These are phyloP conservation scores for Ettlia oleoabundans DNA, from an alignment of 139 green algal species.

Conservation along the genomic window DNA sequence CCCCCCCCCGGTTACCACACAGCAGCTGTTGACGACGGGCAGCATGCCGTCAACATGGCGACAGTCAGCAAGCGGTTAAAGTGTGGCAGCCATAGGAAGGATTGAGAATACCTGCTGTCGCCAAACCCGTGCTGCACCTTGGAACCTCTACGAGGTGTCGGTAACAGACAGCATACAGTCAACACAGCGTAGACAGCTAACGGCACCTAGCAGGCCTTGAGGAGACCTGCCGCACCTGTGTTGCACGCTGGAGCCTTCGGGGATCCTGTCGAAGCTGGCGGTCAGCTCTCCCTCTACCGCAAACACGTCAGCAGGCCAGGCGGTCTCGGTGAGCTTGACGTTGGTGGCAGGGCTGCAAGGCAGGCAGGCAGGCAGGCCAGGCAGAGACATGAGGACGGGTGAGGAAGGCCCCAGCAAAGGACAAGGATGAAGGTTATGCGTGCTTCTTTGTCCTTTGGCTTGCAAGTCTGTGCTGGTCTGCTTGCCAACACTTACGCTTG, in stretches of 20 bases:
- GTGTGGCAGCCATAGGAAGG: too few relatives aligned
- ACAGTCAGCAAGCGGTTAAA: too few relatives aligned
- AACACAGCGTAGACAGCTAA: background rate
- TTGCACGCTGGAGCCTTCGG: constrained; percentile 31
- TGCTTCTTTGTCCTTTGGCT: background rate
- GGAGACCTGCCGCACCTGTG: background rate
- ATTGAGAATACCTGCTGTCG: too few relatives aligned
- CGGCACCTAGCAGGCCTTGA: too few relatives aligned
- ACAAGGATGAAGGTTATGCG: background rate
- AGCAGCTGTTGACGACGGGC: too few relatives aligned
- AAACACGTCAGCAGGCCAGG: constrained; percentile 31
- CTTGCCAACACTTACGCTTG: constrained; percentile 15
- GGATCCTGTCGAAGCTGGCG: constrained; percentile 41
- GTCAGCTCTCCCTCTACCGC: constrained; percentile 15
- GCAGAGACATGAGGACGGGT: background rate
- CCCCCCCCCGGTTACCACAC: too few relatives aligned
- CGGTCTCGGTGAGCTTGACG: constrained; percentile 22
- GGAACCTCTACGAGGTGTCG: too few relatives aligned
- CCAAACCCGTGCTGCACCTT: too few relatives aligned
- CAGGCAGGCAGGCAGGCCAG: background rate
- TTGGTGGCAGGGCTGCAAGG: constrained; percentile 31
- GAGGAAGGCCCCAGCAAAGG: background rate
- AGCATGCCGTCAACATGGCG: too few relatives aligned
- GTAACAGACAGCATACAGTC: background rate
- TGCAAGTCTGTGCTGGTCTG: too few relatives aligned